Percentiles rank a stretch among this genome's conserved stretches.
Evolutionary conservation across 2,329 filamentous ascomycete genomes (phyloP).

Genomic region (Trichophyton mentagrophytes): DNA sequence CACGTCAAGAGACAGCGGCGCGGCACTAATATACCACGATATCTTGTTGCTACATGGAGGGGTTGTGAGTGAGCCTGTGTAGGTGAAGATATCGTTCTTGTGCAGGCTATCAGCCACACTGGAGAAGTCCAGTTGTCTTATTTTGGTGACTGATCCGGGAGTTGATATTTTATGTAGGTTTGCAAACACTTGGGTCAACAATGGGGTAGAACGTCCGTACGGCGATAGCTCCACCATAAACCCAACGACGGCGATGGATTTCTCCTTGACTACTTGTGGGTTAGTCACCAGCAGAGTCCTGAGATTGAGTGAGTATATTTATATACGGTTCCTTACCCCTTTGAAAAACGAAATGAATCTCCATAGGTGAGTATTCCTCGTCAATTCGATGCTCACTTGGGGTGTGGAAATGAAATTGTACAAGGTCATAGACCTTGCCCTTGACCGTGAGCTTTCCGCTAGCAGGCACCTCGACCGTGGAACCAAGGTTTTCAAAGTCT

Average conservation of each 20-base stretch:
- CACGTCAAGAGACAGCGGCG: slow-evolving; percentile 36
- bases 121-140: neutral
- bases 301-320: neutral
- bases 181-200: neutral
- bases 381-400: slow-evolving; percentile 46
- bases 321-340: slow-evolving; percentile 12
- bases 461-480: slow-evolving; percentile 40
- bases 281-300: neutral
- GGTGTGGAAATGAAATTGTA: slow-evolving; percentile 50
- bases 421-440: slow-evolving; percentile 32
- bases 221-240: neutral
- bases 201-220: neutral
- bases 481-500: slow-evolving; percentile 37
- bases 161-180: neutral
- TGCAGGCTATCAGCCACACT: neutral
- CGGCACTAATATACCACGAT: slow-evolving; percentile 38
- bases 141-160: neutral
- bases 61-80: slow-evolving; percentile 49
- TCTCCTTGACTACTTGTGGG: neutral
- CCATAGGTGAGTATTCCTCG: slow-evolving; percentile 38
- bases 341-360: slow-evolving; percentile 48
- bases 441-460: slow-evolving; percentile 37
- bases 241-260: neutral
- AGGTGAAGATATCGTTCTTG: slow-evolving; percentile 19
- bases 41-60: slow-evolving; percentile 51